Base-by-base conservation (phyloP, 192 early-diverging fungal species). In the Pecoramyces ruminantium region DNA sequence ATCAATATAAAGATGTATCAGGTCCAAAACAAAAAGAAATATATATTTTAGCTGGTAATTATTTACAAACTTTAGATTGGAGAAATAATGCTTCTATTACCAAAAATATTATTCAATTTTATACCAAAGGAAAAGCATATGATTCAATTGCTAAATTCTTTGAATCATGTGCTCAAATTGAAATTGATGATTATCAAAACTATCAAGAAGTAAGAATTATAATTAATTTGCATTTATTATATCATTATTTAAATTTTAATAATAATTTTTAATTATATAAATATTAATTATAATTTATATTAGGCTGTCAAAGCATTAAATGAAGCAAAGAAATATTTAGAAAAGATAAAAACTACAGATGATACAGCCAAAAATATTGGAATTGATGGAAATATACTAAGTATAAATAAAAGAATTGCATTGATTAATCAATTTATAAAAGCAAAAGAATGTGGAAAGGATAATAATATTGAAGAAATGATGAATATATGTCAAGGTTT, bases 181-280 rank as follows among this genome's bases (percentile, higher is more conserved):
- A 91, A 81, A 86, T 91, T 58, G 90, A 91, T 67, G 88, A 90
- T 83, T 91, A 86, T 77, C 88, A 88, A 81, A 90, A 89, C 82
- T 91, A 91, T 82, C 88, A 89, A 78, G 90, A 91, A 84, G 88
- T 88, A 84, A 67, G 4, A 21, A 51, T 51, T 21, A 21, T 21
- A 15, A 51, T 51, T 51, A n/a, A n/a, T n/a, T n/a, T n/a, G n/a
- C 11, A 34, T 34, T 34, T 34, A 34, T 34, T 34, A 6, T 34
- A 34, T 34, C 11, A n/a, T 34, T 34, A 34, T 11, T 34, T 34
- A 6, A 34, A 6, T 34, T 34, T 34, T 34, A 34, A 34, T 34
- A 34, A 11, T 34, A 34, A 3, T 34, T 34, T 34, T 6, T 34
- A 6, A 34, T 34, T 34, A 6, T 34, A 34, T 34, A 34, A n/a